These are phyloP conservation scores for Sclerospora graminicola DNA, from an alignment of 352 stramenopile species.

Conservation along the genomic window DNA sequence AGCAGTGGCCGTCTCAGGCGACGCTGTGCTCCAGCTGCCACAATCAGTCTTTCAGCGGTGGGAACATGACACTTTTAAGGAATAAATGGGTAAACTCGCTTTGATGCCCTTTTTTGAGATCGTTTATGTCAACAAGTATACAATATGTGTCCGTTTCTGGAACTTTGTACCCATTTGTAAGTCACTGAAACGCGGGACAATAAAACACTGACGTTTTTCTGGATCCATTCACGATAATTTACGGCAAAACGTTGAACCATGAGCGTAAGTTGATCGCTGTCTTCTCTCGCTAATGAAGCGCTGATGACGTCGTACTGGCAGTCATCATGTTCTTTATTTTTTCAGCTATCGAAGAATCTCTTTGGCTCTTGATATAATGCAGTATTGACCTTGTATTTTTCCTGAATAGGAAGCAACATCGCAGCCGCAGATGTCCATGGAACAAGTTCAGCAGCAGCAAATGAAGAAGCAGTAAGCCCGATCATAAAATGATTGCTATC, in stretches of 20 bases:
- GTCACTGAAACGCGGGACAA: background rate
- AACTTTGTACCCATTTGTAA: background rate
- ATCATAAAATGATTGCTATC: too few species aligned
- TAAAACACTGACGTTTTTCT: background rate
- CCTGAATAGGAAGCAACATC: background rate
- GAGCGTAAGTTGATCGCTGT: constrained; percentile 11
- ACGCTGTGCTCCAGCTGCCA: constrained; percentile 58
- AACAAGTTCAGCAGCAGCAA: constrained; percentile 80
- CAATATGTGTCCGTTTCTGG: too few species aligned
- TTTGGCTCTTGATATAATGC: background rate
- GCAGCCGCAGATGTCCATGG: constrained; percentile 48
- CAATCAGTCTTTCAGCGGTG: constrained; percentile 65
- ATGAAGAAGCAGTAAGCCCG: constrained; percentile 65
- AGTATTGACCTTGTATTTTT: too few species aligned
- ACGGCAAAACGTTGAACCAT: constrained; percentile 5
- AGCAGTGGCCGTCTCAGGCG: constrained; percentile 55
- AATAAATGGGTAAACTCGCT: background rate
- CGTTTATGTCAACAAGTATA: too few species aligned
- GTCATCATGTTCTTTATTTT: background rate
- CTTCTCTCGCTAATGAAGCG: background rate
- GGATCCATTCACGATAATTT: too few species aligned
- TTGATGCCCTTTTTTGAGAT: too few species aligned
- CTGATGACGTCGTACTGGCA: too few species aligned
- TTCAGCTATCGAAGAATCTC: background rate
- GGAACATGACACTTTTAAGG: constrained; percentile 8